phyloP scores from a whole-genome alignment of 73 alveolate genomes.

The Paraurostyla sp. region DNA sequence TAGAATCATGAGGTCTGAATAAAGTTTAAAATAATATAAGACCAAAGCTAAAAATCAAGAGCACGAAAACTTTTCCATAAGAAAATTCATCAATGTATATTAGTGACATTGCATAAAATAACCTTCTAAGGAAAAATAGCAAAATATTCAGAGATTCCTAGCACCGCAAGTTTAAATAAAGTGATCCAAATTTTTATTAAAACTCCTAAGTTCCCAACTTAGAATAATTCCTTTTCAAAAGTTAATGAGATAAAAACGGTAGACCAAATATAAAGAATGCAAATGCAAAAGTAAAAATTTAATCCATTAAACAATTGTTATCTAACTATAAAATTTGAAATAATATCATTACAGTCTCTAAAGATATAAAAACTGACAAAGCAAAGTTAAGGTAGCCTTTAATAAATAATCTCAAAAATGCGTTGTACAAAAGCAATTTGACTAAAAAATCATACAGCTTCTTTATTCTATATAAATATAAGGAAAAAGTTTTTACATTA shows the following conservation, averaged over 20 bases:
- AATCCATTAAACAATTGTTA: neutral
- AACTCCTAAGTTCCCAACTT: neutral
- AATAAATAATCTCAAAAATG: neutral
- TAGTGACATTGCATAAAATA: neutral
- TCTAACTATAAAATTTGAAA: neutral
- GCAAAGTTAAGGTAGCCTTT: constrained; percentile 17
- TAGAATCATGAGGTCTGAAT: neutral
- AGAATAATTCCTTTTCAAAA: neutral
- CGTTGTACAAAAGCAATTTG: neutral
- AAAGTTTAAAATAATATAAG: neutral
- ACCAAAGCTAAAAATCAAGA: neutral
- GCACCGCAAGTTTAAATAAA: neutral
- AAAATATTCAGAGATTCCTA: neutral
- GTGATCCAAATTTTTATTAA: neutral
- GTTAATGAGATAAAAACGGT: neutral
- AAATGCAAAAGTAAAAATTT: neutral
- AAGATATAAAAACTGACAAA: neutral
- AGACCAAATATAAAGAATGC: neutral
- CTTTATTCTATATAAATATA: neutral
- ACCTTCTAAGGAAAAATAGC: constrained; percentile 23
- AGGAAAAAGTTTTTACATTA: neutral
- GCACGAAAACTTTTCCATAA: neutral
- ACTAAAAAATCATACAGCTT: neutral
- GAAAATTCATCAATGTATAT: neutral
- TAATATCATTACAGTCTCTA: neutral